Percentiles rank a stretch among this genome's conserved stretches.
These are phyloP conservation scores for Termitomyces sp. DNA, from an alignment of 768 basidiomycete species.

Conservation along the genomic window DNA sequence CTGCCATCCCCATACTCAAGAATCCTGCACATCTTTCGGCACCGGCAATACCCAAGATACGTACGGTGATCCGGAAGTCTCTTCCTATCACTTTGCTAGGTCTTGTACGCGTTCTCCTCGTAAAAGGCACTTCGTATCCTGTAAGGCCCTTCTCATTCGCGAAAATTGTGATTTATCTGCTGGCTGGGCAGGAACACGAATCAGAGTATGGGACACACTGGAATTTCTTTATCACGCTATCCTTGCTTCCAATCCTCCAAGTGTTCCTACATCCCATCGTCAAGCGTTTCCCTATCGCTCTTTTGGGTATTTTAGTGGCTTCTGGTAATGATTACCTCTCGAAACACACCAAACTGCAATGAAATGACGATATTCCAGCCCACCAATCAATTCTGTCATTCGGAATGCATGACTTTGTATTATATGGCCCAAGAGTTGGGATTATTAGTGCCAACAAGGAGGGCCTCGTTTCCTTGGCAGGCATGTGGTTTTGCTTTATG, in stretches of 20 bases:
- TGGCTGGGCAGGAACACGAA: constrained; percentile 69
- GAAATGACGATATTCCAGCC: constrained; percentile 32
- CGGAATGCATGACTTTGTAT: constrained; percentile 57
- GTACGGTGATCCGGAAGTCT: constrained; percentile 46
- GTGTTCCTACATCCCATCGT: constrained; percentile 66
- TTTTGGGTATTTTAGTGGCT: constrained; percentile 59
- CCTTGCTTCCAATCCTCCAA: constrained; percentile 70
- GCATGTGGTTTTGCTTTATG: constrained; percentile 26
- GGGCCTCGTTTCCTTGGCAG: constrained; percentile 76
- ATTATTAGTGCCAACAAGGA: constrained; percentile 86
- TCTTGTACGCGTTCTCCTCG: constrained; percentile 69
- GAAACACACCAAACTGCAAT: background rate
- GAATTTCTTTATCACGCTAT: constrained; percentile 98
- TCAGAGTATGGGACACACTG: constrained; percentile 96
- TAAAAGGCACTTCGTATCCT: constrained; percentile 93
- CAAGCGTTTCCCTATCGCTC: constrained; percentile 45
- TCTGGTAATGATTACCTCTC: constrained; percentile 29
- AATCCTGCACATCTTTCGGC: constrained; percentile 47
- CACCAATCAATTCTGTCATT: constrained; percentile 65
- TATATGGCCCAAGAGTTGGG: constrained; percentile 56
- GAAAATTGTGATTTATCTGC: background rate
- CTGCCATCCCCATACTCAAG: constrained; percentile 76
- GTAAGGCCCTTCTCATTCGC: constrained; percentile 46
- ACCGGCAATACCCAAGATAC: constrained; percentile 46
- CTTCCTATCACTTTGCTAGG: constrained; percentile 71